Percentiles rank a stretch among this genome's conserved stretches.
Conservation (phyloP, 2,329 filamentous ascomycete genomes). For the Geosmithia morbida region DNA sequence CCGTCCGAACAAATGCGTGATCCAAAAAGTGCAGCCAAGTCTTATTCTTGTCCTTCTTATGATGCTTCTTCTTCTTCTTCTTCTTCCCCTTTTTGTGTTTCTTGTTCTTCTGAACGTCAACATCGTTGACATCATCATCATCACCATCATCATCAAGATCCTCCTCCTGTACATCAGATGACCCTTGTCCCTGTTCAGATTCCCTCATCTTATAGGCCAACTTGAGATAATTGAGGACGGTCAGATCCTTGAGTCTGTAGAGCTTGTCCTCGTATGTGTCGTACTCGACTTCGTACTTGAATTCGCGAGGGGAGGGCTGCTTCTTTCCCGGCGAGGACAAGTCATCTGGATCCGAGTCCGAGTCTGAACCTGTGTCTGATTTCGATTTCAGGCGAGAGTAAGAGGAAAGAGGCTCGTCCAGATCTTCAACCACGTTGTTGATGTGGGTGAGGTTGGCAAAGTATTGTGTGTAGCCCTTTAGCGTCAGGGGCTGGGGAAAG, state of each 20-base stretch:
- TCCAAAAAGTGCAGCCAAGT: slow-evolving; percentile 65
- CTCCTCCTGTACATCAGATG: slow-evolving; percentile 5
- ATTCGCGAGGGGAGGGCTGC: slow-evolving; percentile 44
- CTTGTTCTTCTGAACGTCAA: slow-evolving; percentile 29
- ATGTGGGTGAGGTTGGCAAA: slow-evolving; percentile 86
- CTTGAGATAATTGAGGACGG: slow-evolving; percentile 65
- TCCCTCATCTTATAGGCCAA: slow-evolving; percentile 58
- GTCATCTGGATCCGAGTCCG: too few relatives aligned
- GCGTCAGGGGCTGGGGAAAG: slow-evolving; percentile 65
- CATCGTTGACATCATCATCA: slow-evolving; percentile 14
- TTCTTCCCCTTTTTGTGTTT: slow-evolving; percentile 27
- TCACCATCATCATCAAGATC: slow-evolving; percentile 7
- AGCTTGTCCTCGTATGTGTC: slow-evolving; percentile 62
- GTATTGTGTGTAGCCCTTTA: slow-evolving; percentile 76
- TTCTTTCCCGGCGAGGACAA: slow-evolving; percentile 6
- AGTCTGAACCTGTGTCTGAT: too few relatives aligned
- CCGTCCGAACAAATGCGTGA: slow-evolving; percentile 67
- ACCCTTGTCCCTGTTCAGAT: slow-evolving; percentile 8
- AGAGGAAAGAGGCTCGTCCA: slow-evolving; percentile 5
- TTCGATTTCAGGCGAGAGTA: too few relatives aligned
- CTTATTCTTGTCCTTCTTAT: slow-evolving; percentile 34
- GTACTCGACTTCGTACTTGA: slow-evolving; percentile 75
- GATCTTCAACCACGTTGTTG: slow-evolving; percentile 51
- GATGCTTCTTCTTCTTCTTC: slow-evolving; percentile 35
- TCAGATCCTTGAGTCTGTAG: slow-evolving; percentile 70